A percentile compares a stretch with the other conserved stretches of the same genome.
These are phyloP conservation scores for Myriosclerotinia scirpicola DNA, from an alignment of 2,329 filamentous ascomycete genomes.

Conservation along the genomic window DNA sequence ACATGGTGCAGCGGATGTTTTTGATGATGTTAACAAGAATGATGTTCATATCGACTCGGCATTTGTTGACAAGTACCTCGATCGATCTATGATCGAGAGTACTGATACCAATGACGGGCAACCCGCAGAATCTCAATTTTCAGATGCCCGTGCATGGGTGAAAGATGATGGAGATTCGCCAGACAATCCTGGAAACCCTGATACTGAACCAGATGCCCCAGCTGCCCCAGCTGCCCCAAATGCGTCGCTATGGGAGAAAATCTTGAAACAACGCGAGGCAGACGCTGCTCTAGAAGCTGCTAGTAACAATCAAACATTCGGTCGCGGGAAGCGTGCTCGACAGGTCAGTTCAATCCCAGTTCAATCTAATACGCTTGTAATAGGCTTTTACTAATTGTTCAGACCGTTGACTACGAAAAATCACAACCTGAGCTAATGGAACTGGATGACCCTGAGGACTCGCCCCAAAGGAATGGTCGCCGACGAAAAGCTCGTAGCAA, in stretches of 20 bases:
- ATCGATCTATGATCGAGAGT: slow-evolving; percentile 78
- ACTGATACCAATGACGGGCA: slow-evolving; percentile 62
- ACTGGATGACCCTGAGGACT: slow-evolving; percentile 26
- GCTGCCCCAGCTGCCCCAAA: slow-evolving; percentile 56
- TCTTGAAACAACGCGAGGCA: slow-evolving; percentile 78
- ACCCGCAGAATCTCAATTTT: slow-evolving; percentile 76
- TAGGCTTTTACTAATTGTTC: slow-evolving; percentile 1
- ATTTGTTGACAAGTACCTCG: slow-evolving; percentile 87
- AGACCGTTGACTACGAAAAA: slow-evolving; percentile 32
- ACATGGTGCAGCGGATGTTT: slow-evolving; percentile 83
- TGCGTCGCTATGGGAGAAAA: slow-evolving; percentile 82
- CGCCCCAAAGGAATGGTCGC: slow-evolving; percentile 27
- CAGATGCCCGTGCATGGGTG: slow-evolving; percentile 87
- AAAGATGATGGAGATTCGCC: slow-evolving; percentile 72
- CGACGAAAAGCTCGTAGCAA: slow-evolving; percentile 33
- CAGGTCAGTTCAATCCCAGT: slow-evolving; percentile 33
- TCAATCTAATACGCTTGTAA: slow-evolving; percentile 4
- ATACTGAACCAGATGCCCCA: slow-evolving; percentile 47
- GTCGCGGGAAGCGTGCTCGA: slow-evolving; percentile 69
- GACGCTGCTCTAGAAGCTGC: slow-evolving; percentile 73
- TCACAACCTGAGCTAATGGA: slow-evolving; percentile 26
- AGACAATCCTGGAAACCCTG: slow-evolving; percentile 56
- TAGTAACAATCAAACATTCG: slow-evolving; percentile 70
- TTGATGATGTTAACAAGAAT: slow-evolving; percentile 69
- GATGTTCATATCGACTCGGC: slow-evolving; percentile 80